Evolutionary conservation across 768 basidiomycete species (phyloP), one percentile per base, ranked within the genome.

Genomic region (Leccinum truebloodii): DNA sequence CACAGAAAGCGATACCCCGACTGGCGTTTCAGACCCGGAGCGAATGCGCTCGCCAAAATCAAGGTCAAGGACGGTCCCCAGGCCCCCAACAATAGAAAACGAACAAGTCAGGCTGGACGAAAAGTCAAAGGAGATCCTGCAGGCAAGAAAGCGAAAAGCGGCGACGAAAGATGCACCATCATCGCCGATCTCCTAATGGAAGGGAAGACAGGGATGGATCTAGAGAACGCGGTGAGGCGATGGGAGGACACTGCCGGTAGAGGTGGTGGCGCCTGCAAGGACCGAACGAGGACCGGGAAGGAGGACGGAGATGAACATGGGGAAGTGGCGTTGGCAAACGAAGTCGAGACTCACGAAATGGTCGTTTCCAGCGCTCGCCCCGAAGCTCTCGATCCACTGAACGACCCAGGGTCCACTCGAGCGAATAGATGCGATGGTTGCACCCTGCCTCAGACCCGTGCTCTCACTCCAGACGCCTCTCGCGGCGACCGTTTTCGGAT

Each of bases 21-120:
- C 73, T 93, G 91, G 90, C 79, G 91, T 54, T 93, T 91, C 72
- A 81, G 87, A 53, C 89, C 88, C 4, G 86, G 83, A n/a, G 74
- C 81, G 48, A 81, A 77, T 63, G 78, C 72, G 55, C 74, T 79
- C 55, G 77, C 73, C 53, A 75, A 67, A 63, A 65, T 65, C 52
- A 76, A 74, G 68, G 73, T 79, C 63, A 76, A 78, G 59, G 77
- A 81, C 63, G 75, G 80, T 10, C 75, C 76, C 20, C 71, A 75
- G 59, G 22, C 59, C 7, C 28, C 66, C 32, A 73, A 67, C 58
- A 73, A 67, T 60, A 65, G 73, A 63, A 69, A 64, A 59, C 69
- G 76, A 59, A 54, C 65, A 53, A 70, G 64, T 62, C 75, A 75
- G 50, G 44, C 55, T 8, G 72, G 59, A 12, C 61, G 67, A 51